Evolutionary conservation across 2,329 filamentous ascomycete genomes (phyloP).

Genomic region (Nigrograna mackinnonii): DNA sequence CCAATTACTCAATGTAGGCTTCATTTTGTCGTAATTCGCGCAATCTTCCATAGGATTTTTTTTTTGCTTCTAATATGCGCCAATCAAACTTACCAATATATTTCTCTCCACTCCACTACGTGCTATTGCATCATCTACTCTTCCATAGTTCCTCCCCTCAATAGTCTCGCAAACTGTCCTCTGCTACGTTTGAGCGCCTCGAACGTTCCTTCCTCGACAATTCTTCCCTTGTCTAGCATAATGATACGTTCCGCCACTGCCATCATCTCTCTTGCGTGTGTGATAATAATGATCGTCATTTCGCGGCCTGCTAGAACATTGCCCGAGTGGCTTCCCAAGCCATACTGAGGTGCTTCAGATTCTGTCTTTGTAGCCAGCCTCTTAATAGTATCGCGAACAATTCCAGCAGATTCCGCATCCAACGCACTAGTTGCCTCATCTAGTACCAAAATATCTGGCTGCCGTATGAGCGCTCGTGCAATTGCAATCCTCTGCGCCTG

Average conservation of each 20-base stretch:
- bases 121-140: background rate
- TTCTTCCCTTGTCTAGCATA: constrained; percentile 69
- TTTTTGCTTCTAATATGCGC: too few species aligned
- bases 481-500: constrained; percentile 83
- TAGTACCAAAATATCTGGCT: constrained; percentile 73
- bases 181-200: constrained; percentile 54
- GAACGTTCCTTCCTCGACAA: constrained; percentile 71
- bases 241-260: constrained; percentile 72
- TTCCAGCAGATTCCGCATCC: constrained; percentile 68
- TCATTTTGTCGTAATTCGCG: too few species aligned
- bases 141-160: constrained; percentile 35
- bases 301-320: constrained; percentile 24
- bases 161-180: constrained; percentile 35
- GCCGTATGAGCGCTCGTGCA: constrained; percentile 74
- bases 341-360: constrained; percentile 17
- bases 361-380: constrained; percentile 56
- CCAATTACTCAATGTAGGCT: too few species aligned
- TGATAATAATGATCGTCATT: constrained; percentile 78
- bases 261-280: constrained; percentile 88
- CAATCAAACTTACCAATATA: too few species aligned
- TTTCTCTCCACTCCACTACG: too few species aligned
- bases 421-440: constrained; percentile 88
- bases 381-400: constrained; percentile 66
- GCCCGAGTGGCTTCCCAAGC: constrained; percentile 2
- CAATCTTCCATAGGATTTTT: too few species aligned